A percentile compares a stretch with the other conserved stretches of the same genome.
Evolutionary conservation across 805 yeast species (phyloP).

Genomic region (Ogataea nitratoaversa): DNA sequence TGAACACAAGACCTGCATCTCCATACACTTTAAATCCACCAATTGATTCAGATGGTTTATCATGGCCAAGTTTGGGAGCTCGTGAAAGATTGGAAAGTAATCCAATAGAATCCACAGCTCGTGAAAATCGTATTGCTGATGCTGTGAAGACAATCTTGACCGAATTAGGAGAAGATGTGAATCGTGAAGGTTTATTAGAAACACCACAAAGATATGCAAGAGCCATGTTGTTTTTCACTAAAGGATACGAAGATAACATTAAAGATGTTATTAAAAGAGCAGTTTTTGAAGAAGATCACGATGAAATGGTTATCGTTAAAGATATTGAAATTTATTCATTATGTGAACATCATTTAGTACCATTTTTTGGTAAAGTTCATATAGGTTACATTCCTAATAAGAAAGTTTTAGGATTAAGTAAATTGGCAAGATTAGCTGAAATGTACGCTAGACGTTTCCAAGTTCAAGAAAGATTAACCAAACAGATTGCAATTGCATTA

Average conservation of each 20-base stretch:
- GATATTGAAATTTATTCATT: constrained; percentile 89
- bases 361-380: constrained; percentile 94
- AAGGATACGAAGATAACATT: constrained; percentile 93
- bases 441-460: constrained; percentile 94
- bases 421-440: constrained; percentile 92
- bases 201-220: constrained; percentile 96
- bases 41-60: constrained; percentile 82
- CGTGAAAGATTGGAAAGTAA: constrained; percentile 67
- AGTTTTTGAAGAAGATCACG: constrained; percentile 96
- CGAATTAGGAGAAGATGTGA: constrained; percentile 89
- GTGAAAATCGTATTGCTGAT: constrained; percentile 74
- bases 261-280: constrained; percentile 91
- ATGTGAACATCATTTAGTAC: constrained; percentile 97
- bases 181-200: constrained; percentile 83
- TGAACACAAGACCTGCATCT: constrained; percentile 72
- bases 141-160: constrained; percentile 75
- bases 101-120: constrained; percentile 55
- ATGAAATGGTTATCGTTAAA: constrained; percentile 96
- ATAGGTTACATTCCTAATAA: constrained; percentile 97
- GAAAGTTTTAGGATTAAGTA: constrained; percentile 86
- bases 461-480: constrained; percentile 96
- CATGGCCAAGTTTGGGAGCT: constrained; percentile 93
- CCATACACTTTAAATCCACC: constrained; percentile 84
- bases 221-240: constrained; percentile 93
- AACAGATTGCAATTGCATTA: constrained; percentile 95